Base-by-base conservation (phyloP, 2,329 filamentous ascomycete genomes). In the Zymoseptoria pseudotritici region DNA sequence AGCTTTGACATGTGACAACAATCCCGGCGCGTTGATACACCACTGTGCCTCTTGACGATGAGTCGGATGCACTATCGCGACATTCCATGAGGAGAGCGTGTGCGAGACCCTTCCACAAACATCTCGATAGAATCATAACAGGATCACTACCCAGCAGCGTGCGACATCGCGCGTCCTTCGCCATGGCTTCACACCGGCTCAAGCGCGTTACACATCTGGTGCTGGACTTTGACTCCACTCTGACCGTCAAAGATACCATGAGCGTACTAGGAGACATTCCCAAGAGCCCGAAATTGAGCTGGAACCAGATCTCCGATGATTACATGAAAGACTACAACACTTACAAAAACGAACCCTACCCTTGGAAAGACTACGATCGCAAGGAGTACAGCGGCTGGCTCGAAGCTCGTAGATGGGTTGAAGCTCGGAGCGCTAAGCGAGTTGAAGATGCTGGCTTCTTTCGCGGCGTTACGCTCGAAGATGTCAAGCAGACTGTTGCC, bases 211-310 rank as follows among this genome's bases (percentile, higher is more conserved):
- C 63, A n/a, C 62, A 66, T 49, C 58, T 70, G 51, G 49, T 80
- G 7, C 67, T 80, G 13, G 79, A 81, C 67, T 80, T 75, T 72
- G 79, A 81, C 63, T 77, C 77, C 58, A 80, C 78, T 0, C 66
- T 80, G 26, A 80, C 78, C 11, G 64, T 67, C 50, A 71, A 71
- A 21, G 79, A 81, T 63, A 79, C 78, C 0, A 72, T 80, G 55
- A 65, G 73, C n/a, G 58, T 75, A 13, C 71, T 80, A 9, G 76
- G 74, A 50, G 66, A 68, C 31, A 73, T 80, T 13, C 71, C 74
- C 1, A 65, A 67, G n/a, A 57, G 69, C 21, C 66, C 69, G 13
- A 59, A 59, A 10, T 62, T 64, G 26, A 63, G 66, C 19, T 71
- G 78, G 78, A 62, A 70, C 6, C 56, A 66, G 6, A 70, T 79